Base-by-base conservation (phyloP, 371 early-diverging fungal species). In the Rhizomucor pusillus region DNA sequence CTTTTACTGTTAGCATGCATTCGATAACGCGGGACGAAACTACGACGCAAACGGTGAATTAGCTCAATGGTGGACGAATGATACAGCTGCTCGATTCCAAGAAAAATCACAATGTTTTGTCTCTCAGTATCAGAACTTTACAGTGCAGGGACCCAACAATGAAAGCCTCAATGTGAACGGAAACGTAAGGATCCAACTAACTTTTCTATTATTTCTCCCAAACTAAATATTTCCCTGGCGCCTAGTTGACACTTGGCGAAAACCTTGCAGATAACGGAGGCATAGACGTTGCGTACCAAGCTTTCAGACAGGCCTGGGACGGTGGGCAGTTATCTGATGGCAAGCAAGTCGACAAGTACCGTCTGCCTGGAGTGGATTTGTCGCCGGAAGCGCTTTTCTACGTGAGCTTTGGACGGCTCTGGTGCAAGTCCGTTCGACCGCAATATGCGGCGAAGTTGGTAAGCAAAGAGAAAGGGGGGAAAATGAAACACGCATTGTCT, bases 201-300 rank as follows among this genome's bases (percentile, higher is more conserved):
- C 37, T 37, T 37, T 5, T 36, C 11, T 51, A 16, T n/a, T n/a
- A 39, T 14, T 16, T 36, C 37, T 14, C 37, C 37, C 37, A 11
- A 11, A 37, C 37, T 11, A 11, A 14, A 9, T 37, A 9, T 37
- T 14, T 37, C 37, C 14, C 14, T 37, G 37, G 14, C 14, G 37
- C n/a, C 37, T 19, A 74, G 60, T 40, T 83, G 29, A 89, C 89
- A 0, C 63, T 89, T 11, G 78, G 79, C 18, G 89, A 89, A 57
- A 90, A 89, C 60, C 56, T 91, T 35, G 88, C 92, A 4, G 92
- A 91, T 60, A 88, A 87, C 52, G 90, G 90, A 12, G 92, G 90
- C 16, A 16, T 84, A 25, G 54, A 50, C n/a, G 60, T 60, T 34
- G 65, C 80, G 0, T 75, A 63, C 19, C 43, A 56, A 23, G 63